Base-by-base conservation (phyloP, 2,329 filamentous ascomycete genomes). In the Endothia cerciana region DNA sequence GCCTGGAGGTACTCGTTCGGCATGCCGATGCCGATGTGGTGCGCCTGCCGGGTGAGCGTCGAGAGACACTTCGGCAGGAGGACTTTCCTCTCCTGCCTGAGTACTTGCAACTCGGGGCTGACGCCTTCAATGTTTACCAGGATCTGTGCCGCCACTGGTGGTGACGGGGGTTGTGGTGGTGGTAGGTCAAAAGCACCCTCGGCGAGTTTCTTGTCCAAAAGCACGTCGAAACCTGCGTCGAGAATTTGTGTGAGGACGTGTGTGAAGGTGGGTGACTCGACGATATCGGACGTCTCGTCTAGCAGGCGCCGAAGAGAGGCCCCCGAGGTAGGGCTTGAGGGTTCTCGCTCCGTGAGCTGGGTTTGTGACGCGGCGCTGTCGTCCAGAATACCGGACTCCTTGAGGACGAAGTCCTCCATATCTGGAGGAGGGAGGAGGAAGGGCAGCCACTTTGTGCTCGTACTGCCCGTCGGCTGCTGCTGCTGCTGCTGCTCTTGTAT, bases 201-300 rank as follows among this genome's bases (percentile, higher is more conserved):
- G 5, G 91, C 89, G 63, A 97, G 86, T 77, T 95, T 95, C 72
- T 87, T 85, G 73, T 97, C 91, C 33, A 97, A 85, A 19, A 99
- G 85, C 30, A 90, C 87, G 2, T 91, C 91, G 79, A 97, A 99
- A 63, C 90, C 91, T 56, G 93, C 86, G 76, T 98, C 94, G 67
- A 98, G 90, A 64, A 97, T 85, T 65, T 92, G 88, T 2, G 91
- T 92, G 55, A 97, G 85, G 43, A 99, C 93, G 73, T 93, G 90
- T 0, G 89, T 87, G 78, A 98, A 98, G 43, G 92, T 87, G 0
- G 95, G 95, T 1, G 95, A 97, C 74, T 99, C 95, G 74, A 98
- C 90, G 30, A 99, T 86, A 75, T 99, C 95, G 47, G 94, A 92
- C 1, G 95, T 98, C 81, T 99, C 95, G 75, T 99, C 94, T 1